Evolutionary conservation across 441 rosid genomes (phyloP).

Genomic region (Pelargonium australe): DNA sequence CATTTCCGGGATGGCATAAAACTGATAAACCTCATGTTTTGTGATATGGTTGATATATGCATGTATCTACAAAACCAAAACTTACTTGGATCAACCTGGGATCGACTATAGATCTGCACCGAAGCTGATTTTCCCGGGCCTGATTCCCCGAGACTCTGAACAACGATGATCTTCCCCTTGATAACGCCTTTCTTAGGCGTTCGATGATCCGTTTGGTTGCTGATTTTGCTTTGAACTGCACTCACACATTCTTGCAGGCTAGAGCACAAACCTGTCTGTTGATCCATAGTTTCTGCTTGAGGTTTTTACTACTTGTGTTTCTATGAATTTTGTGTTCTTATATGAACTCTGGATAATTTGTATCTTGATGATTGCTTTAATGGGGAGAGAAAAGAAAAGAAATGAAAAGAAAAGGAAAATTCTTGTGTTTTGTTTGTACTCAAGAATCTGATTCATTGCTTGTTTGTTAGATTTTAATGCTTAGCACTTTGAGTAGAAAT

Average conservation of each 20-base stretch:
- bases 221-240: constrained; percentile 16
- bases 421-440: not conserved
- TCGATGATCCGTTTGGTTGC: constrained; percentile 1
- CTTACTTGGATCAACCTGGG: constrained; percentile 45
- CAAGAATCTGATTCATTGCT: constrained; percentile 4
- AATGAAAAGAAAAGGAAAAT: not conserved
- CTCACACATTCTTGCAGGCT: constrained; percentile 19
- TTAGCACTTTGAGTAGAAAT: not conserved
- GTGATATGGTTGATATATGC: too few species aligned
- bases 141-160: constrained; percentile 32
- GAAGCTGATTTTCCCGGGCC: constrained; percentile 48
- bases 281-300: constrained; percentile 12
- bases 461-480: not conserved
- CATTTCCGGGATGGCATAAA: not conserved
- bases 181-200: constrained; percentile 19
- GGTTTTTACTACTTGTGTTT: not conserved
- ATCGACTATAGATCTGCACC: constrained; percentile 40
- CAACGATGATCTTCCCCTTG: constrained; percentile 37
- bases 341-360: not conserved
- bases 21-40: too few species aligned
- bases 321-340: not conserved
- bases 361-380: not conserved
- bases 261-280: not conserved
- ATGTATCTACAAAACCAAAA: not conserved
- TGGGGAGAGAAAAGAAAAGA: not conserved